A percentile compares a stretch with the other conserved stretches of the same genome.
These are phyloP conservation scores for Mikania micrantha DNA, from an alignment of 129 eudicot genomes.

Conservation along the genomic window DNA sequence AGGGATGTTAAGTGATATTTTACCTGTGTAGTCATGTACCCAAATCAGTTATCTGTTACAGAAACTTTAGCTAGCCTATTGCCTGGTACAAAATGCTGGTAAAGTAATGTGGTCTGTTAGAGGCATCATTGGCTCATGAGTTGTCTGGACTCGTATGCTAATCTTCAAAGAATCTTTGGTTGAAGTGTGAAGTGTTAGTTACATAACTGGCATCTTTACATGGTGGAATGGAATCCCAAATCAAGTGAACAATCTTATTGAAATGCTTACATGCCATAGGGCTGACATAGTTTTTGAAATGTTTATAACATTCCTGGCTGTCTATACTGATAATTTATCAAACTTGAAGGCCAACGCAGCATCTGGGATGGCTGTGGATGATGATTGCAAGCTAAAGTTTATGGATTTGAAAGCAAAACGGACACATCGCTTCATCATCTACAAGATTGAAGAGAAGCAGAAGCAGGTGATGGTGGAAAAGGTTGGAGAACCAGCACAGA, in stretches of 20 bases:
- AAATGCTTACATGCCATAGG: neutral
- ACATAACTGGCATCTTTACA: neutral
- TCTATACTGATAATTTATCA: neutral
- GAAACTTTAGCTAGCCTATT: neutral
- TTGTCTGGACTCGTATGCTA: neutral
- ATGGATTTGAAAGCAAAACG: constrained; percentile 44
- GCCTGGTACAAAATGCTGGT: neutral
- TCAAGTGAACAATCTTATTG: neutral
- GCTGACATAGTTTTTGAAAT: neutral
- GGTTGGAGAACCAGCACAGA: constrained; percentile 46
- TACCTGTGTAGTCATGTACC: neutral
- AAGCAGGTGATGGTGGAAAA: constrained; percentile 57
- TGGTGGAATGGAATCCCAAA: neutral
- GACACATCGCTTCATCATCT: constrained; percentile 40
- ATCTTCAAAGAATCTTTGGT: neutral
- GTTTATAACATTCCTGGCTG: neutral
- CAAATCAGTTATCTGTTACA: neutral
- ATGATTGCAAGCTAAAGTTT: constrained; percentile 46
- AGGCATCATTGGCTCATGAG: neutral
- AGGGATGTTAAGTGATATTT: neutral
- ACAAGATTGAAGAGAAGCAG: constrained; percentile 52
- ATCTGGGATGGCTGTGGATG: constrained; percentile 46
- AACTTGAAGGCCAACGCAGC: constrained; percentile 28
- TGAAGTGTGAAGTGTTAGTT: neutral
- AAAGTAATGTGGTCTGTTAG: neutral